A percentile compares a stretch with the other conserved stretches of the same genome.
These are phyloP conservation scores for Euphorbia celastroides DNA, from an alignment of 441 rosid genomes.

Conservation along the genomic window DNA sequence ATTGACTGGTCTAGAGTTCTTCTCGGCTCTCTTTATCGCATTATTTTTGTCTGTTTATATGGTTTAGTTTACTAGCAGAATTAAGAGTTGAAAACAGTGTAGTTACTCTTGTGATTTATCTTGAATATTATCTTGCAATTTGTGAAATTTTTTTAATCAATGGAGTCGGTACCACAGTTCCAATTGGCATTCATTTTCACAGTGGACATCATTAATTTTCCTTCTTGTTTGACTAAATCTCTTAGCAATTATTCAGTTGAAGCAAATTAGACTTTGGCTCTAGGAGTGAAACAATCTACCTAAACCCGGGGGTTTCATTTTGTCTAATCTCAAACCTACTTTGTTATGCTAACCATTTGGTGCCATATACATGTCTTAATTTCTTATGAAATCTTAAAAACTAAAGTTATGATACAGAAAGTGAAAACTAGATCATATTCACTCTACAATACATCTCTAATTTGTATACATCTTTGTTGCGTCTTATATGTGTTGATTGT, in stretches of 20 bases:
- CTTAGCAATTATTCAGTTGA: background rate
- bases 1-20: conserved; percentile 6
- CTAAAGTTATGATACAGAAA: background rate
- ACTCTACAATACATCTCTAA: background rate
- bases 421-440: background rate
- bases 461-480: background rate
- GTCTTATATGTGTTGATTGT: background rate
- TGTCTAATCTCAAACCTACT: background rate
- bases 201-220: background rate
- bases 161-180: background rate
- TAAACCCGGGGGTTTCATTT: background rate
- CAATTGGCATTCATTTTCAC: background rate
- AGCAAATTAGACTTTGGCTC: background rate
- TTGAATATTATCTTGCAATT: background rate
- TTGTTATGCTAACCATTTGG: background rate
- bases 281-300: background rate
- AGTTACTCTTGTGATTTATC: background rate
- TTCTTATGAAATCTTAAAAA: background rate
- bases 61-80: background rate
- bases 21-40: background rate
- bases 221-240: background rate
- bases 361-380: background rate
- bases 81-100: background rate
- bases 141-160: background rate
- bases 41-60: background rate